These are phyloP conservation scores for Talaromyces sp. DNA, from an alignment of 2,329 filamentous ascomycete genomes.

Conservation along the genomic window DNA sequence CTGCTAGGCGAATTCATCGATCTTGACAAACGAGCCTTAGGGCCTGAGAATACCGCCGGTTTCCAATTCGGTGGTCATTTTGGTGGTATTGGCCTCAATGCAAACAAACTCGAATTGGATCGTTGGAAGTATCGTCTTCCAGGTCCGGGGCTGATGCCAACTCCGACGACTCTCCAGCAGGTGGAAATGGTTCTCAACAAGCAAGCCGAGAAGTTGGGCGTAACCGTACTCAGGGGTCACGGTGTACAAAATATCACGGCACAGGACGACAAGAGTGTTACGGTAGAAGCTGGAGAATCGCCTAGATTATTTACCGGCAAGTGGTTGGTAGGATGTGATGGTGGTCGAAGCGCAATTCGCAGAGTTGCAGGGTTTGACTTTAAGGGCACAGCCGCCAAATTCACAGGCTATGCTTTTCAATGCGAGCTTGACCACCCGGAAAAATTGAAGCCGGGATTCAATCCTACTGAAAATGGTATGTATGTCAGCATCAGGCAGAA, in stretches of 20 bases:
- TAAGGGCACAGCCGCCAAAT: conserved; percentile 35
- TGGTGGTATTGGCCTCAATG: conserved; percentile 25
- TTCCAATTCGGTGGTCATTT: conserved; percentile 35
- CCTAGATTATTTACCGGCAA: conserved; percentile 24
- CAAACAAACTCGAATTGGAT: conserved; percentile 20
- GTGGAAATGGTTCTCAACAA: conserved; percentile 9
- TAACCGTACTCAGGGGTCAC: conserved; percentile 12
- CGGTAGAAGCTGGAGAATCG: conserved; percentile 16
- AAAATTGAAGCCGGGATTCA: conserved; percentile 6
- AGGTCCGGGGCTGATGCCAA: conserved; percentile 14
- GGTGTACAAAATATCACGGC: background rate
- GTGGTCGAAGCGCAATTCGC: conserved; percentile 41
- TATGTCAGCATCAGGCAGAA: conserved; percentile 11
- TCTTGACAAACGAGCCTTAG: conserved; percentile 12
- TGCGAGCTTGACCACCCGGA: conserved; percentile 32
- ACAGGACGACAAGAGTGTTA: conserved; percentile 17
- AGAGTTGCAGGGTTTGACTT: conserved; percentile 38
- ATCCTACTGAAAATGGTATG: conserved; percentile 8
- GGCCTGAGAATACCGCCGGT: conserved; percentile 21
- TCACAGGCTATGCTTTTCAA: conserved; percentile 35
- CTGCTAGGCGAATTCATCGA: conserved; percentile 31
- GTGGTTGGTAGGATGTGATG: conserved; percentile 47
- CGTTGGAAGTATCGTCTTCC: conserved; percentile 14
- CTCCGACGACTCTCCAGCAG: conserved; percentile 6
- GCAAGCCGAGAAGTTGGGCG: conserved; percentile 8